Percentiles rank a stretch among this genome's conserved stretches.
Conservation (phyloP, 1,284 basidiomycete genomes). For the Apiotrichum gamsii region DNA sequence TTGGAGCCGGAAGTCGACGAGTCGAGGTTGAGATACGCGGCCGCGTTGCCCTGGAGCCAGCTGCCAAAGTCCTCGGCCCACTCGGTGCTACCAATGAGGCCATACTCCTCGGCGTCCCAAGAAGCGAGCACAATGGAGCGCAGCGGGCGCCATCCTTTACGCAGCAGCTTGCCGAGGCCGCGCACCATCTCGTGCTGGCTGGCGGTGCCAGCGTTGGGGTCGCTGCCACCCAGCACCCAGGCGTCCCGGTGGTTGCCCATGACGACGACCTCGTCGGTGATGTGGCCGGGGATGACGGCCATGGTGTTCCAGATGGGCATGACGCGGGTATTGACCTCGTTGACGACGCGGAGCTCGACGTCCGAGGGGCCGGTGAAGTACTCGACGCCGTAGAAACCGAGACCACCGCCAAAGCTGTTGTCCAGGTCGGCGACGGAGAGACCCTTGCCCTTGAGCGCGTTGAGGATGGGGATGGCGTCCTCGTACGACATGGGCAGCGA, state of each 20-base stretch:
- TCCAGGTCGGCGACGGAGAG: conserved; percentile 41
- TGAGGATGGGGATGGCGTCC: conserved; percentile 51
- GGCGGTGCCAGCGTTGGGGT: conserved; percentile 82
- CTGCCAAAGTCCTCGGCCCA: conserved; percentile 82
- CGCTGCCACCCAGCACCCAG: conserved; percentile 67
- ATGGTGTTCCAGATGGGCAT: conserved; percentile 63
- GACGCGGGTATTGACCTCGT: conserved; percentile 65
- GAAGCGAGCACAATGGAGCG: conserved; percentile 81
- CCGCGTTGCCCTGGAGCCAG: conserved; percentile 68
- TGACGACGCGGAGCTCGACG: conserved; percentile 47
- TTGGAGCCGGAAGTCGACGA: conserved; percentile 63
- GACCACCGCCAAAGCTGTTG: conserved; percentile 49
- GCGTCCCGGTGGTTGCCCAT: conserved; percentile 79
- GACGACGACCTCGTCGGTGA: conserved; percentile 77
- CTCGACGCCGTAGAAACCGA: conserved; percentile 47
- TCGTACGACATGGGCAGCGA: conserved; percentile 56
- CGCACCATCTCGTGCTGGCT: conserved; percentile 76
- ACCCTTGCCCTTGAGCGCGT: conserved; percentile 44
- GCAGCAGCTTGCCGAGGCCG: conserved; percentile 68
- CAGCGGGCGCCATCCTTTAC: conserved; percentile 78
- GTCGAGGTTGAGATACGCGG: conserved; percentile 80
- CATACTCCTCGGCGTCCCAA: conserved; percentile 94
- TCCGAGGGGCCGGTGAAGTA: conserved; percentile 53
- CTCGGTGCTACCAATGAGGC: conserved; percentile 79
- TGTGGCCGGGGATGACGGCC: conserved; percentile 80